Base-by-base conservation (phyloP, 495 filamentous ascomycete genomes). In the Cladorrhinum samala region DNA sequence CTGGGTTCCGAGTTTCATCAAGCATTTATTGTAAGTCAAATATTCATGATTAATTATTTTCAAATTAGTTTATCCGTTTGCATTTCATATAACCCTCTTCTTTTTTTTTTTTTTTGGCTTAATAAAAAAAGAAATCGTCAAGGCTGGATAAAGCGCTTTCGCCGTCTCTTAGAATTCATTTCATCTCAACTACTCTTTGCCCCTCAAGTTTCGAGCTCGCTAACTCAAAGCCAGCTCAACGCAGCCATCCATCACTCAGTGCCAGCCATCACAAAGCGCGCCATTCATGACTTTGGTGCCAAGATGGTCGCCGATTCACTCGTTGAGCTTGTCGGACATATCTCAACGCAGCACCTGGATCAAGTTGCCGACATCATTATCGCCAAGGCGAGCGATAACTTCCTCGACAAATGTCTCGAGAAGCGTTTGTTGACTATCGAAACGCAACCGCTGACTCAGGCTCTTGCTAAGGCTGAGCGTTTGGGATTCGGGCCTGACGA, bases 1-100 rank as follows among this genome's bases (percentile, higher is more conserved):
- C 52, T 75, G n/a, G 75, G 75, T 16, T 72, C 71, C 47, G 75
- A 78, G 42, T 78, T 76, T 54, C 75, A 78, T 50, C 67, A 72
- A 25, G 71, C 72, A 13, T 78, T 77, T 52, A 47, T 77, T 49
- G 75, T 78, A 57, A 74, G 74, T 71, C 5, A n/a, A 39, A 39
- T 39, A 23, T 9, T 38, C 38, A 23, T 40, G 5, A 24, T 36
- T 46, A 16, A 7, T 16, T 47, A 45, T 39, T 24, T 40, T 16
- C 20, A 41, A n/a, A 27, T n/a, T 36, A n/a, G n/a, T n/a, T 43
- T 41, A 33, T 16, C 21, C 11, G 18, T 19, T 52, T 37, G 17
- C 19, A 17, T 27, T 51, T 30, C 27, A 11, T 21, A n/a, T n/a
- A n/a, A n/a, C n/a, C n/a, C n/a, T n/a, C n/a, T n/a, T n/a, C n/a